Conservation (phyloP, 73 alveolate genomes). For the Tetrahymena borealis region DNA sequence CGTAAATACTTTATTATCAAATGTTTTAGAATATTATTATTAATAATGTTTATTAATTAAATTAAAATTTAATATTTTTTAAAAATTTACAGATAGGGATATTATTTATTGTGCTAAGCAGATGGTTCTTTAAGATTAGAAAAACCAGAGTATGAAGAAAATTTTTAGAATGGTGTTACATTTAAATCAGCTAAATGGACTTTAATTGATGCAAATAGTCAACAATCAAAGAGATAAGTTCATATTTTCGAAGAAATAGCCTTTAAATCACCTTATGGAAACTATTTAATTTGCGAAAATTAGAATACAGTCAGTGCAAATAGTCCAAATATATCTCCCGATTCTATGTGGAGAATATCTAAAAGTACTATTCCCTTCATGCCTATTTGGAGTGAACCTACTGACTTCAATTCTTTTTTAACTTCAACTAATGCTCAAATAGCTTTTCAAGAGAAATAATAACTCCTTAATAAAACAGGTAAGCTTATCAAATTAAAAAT, state of each 20-base stretch:
- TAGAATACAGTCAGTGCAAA: slow-evolving; percentile 63
- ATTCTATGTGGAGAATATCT: slow-evolving; percentile 78
- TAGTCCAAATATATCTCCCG: slow-evolving; percentile 72
- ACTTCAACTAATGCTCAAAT: not conserved
- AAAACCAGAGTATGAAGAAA: not conserved
- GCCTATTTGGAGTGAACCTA: slow-evolving; percentile 86
- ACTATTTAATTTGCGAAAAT: slow-evolving; percentile 41
- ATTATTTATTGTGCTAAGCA: not conserved
- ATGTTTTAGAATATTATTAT: no score
- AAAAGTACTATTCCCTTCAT: slow-evolving; percentile 79
- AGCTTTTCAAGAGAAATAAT: not conserved
- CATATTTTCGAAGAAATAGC: slow-evolving; percentile 51
- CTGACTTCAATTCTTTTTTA: slow-evolving; percentile 43
- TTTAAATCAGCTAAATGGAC: not conserved
- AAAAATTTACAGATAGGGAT: not conserved
- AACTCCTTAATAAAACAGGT: not conserved
- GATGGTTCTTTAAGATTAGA: not conserved
- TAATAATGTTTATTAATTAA: no score
- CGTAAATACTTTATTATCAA: not conserved
- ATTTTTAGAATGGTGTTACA: not conserved
- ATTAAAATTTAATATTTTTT: not conserved
- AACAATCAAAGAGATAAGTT: slow-evolving; percentile 6
- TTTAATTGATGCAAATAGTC: not conserved
- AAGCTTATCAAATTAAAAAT: not conserved
- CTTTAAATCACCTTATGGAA: slow-evolving; percentile 59